Evolutionary conservation across 2,329 filamentous ascomycete genomes (phyloP).

Genomic region (Podosphaera fusca): DNA sequence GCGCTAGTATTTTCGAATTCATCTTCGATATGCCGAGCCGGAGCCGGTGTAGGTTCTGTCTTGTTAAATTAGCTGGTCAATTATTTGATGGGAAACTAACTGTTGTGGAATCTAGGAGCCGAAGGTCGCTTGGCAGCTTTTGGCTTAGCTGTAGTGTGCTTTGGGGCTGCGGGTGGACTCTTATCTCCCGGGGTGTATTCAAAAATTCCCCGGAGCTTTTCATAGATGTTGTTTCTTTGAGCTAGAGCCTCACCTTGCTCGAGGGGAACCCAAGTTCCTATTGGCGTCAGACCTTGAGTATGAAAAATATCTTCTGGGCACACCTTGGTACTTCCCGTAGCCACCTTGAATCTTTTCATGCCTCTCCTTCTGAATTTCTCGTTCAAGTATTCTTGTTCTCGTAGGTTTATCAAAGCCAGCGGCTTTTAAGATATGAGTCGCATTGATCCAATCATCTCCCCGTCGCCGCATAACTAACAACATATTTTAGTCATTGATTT

Average conservation of each 20-base stretch:
- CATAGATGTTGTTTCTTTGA: conserved; percentile 64
- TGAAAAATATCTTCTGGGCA: neutral
- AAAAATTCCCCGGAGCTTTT: conserved; percentile 69
- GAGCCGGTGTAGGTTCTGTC: conserved; percentile 18
- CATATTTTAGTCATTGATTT: conserved; percentile 2
- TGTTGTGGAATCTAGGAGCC: conserved; percentile 33
- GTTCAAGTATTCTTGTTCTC: conserved; percentile 78
- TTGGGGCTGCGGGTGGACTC: conserved; percentile 80
- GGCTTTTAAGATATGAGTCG: conserved; percentile 94
- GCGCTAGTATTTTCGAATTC: conserved; percentile 40
- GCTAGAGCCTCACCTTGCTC: conserved; percentile 60
- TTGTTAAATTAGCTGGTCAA: conserved; percentile 9
- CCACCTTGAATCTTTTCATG: conserved; percentile 98
- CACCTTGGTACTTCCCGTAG: conserved; percentile 95
- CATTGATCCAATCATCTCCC: conserved; percentile 93
- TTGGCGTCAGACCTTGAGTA: conserved; percentile 5
- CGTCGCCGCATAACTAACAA: conserved; percentile 60
- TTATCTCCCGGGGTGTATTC: conserved; percentile 66
- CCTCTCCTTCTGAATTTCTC: conserved; percentile 86
- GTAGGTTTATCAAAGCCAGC: conserved; percentile 95
- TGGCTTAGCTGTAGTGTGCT: conserved; percentile 73
- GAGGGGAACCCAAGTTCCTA: conserved; percentile 90
- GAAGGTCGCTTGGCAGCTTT: conserved; percentile 48
- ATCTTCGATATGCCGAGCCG: conserved; percentile 28
- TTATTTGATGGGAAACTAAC: conserved; percentile 14